These are phyloP conservation scores for Barbarea vulgaris DNA, from an alignment of 345 rosid genomes.

Conservation along the genomic window DNA sequence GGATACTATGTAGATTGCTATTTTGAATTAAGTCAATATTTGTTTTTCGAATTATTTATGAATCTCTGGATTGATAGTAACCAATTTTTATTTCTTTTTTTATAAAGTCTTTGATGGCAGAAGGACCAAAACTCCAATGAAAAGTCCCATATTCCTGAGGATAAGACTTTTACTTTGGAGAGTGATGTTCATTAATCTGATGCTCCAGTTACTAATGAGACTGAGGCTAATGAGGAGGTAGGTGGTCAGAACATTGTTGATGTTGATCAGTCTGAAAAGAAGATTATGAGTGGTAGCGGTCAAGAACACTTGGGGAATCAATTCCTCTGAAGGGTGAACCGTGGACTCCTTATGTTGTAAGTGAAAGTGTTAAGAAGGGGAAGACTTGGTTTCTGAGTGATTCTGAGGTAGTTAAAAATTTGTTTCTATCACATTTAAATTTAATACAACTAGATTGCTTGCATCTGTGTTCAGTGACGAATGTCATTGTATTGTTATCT, in stretches of 20 bases:
- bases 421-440: not conserved
- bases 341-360: conserved; percentile 40
- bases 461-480: not conserved
- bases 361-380: conserved; percentile 48
- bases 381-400: conserved; percentile 66
- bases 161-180: conserved; percentile 47
- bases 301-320: conserved; percentile 18
- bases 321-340: conserved; percentile 40
- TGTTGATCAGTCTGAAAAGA: conserved; percentile 26
- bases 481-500: not conserved
- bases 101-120: conserved; percentile 43
- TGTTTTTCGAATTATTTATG: not conserved
- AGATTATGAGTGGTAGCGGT: conserved; percentile 11
- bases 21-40: too few relatives aligned
- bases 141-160: conserved; percentile 31
- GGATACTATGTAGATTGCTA: not conserved
- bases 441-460: not conserved
- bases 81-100: not conserved
- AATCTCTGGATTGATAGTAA: not conserved
- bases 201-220: conserved; percentile 18
- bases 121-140: conserved; percentile 38
- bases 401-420: conserved; percentile 59
- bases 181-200: conserved; percentile 49
- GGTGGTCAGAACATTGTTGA: conserved; percentile 14
- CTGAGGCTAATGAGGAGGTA: conserved; percentile 20